Base-by-base conservation (phyloP, 306 rosid species). In the Datisca glomerata region DNA sequence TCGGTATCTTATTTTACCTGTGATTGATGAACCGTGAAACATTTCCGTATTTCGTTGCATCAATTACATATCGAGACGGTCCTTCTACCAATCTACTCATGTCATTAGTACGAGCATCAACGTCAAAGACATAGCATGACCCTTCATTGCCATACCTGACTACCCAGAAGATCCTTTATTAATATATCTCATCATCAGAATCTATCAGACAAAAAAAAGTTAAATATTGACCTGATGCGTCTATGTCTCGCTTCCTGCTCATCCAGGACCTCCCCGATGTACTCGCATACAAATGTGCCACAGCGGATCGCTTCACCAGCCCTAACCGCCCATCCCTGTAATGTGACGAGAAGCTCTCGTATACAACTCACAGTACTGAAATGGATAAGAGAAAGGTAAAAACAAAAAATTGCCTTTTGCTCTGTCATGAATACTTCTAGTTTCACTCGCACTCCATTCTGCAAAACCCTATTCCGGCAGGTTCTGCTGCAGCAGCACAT, bases 1-100 rank as follows among this genome's bases (percentile, higher is more conserved):
- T n/a, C n/a, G n/a, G n/a, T n/a, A 29, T 53, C 40, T 17, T 62
- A 20, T 24, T 31, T 67, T 59, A 80, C 98, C 96, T 80, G 56
- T 89, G 95, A 84, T 84, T 89, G 70, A 89, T 72, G 71, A 89
- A 89, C 63, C 96, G 78, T 36, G 98, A 78, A 54, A 89, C 92
- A 46, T 89, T 89, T 59, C 94, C 98, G 37, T 70, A 80, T 33
- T 64, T 64, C 6, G 93, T 64, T 35, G 96, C 59, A 68, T 89
- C 98, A 28, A 84, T 71, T 32, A 57, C 73, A 70, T 67, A 75
- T 19, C 38, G 69, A 22, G 53, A 67, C 56, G 68, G 78, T 53
- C 78, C 95, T 46, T 78, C 98, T 13, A 78, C 60, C 74, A 84
- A 53, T 74, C 95, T 75, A 57, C 93, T 62, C 79, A 89, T 89